Conservation (phyloP, 192 early-diverging fungal species). For the Coemansia guatemalensis region DNA sequence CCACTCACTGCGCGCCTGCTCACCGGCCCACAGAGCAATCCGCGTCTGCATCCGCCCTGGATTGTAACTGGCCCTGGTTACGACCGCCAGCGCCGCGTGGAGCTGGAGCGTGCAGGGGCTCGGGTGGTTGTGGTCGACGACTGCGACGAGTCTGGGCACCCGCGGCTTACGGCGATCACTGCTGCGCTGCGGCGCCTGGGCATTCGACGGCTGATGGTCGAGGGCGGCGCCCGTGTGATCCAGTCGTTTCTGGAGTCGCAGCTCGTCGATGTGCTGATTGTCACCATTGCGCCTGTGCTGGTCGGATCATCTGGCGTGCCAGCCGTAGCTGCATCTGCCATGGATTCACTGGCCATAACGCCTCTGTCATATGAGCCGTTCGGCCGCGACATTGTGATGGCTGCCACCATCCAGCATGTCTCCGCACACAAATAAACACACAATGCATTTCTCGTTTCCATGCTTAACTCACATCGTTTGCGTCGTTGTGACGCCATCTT, state of each 20-base stretch:
- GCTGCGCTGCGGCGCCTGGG: constrained; percentile 22
- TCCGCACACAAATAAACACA: too few species aligned
- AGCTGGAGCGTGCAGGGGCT: constrained; percentile 63
- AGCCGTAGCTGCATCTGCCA: constrained; percentile 20
- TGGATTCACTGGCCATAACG: constrained; percentile 9
- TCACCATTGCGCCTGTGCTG: constrained; percentile 72
- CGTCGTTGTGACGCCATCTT: too few species aligned
- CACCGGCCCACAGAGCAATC: constrained; percentile 28
- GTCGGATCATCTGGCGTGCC: constrained; percentile 64
- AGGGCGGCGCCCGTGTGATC: constrained; percentile 82
- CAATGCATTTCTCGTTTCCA: too few species aligned
- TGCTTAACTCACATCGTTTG: too few species aligned
- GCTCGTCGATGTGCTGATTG: constrained; percentile 32
- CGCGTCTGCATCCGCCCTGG: constrained; percentile 57
- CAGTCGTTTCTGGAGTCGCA: constrained; percentile 56
- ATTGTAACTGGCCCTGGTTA: constrained; percentile 50
- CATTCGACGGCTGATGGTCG: constrained; percentile 76
- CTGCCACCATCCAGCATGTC: constrained; percentile 25
- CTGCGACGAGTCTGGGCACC: constrained; percentile 4
- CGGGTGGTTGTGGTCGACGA: constrained; percentile 49
- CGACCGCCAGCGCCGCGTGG: constrained; percentile 22
- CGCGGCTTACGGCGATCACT: constrained; percentile 20
- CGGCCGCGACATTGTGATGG: constrained; percentile 59
- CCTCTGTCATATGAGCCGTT: constrained; percentile 49
- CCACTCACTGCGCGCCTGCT: constrained; percentile 62